Conservation (phyloP, 176 grass and related monocot species). For the Carex myosuroides region DNA sequence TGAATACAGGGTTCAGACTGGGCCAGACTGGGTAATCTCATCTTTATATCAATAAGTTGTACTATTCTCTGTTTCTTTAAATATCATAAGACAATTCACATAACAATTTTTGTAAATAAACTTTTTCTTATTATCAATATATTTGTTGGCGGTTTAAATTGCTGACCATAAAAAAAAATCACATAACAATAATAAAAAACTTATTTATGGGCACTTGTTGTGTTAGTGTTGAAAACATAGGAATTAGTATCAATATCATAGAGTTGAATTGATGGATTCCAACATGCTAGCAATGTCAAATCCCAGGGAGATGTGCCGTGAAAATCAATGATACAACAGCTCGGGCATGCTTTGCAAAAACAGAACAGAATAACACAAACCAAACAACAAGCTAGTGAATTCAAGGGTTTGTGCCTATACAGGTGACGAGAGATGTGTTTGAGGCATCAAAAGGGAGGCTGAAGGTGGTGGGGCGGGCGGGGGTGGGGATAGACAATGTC, state of each 20-base stretch:
- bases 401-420: conserved; percentile 16
- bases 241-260: not conserved
- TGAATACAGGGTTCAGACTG: not conserved
- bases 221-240: not conserved
- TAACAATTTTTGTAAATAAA: not conserved
- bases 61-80: not conserved
- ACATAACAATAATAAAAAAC: not conserved
- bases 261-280: not conserved
- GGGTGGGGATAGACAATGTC: conserved; percentile 88
- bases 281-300: not conserved
- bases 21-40: not conserved
- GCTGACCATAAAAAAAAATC: no score
- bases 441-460: conserved; percentile 68
- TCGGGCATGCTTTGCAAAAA: not conserved
- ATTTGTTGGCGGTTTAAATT: no score
- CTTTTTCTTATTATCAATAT: no score
- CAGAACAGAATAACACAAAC: not conserved
- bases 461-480: conserved; percentile 58
- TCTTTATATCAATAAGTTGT: not conserved
- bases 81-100: not conserved
- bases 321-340: not conserved
- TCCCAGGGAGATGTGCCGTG: not conserved
- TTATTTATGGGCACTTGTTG: not conserved
- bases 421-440: conserved; percentile 70
- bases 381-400: not conserved